Base-by-base conservation (phyloP, 495 filamentous ascomycete species). In the Xylaria longipes region DNA sequence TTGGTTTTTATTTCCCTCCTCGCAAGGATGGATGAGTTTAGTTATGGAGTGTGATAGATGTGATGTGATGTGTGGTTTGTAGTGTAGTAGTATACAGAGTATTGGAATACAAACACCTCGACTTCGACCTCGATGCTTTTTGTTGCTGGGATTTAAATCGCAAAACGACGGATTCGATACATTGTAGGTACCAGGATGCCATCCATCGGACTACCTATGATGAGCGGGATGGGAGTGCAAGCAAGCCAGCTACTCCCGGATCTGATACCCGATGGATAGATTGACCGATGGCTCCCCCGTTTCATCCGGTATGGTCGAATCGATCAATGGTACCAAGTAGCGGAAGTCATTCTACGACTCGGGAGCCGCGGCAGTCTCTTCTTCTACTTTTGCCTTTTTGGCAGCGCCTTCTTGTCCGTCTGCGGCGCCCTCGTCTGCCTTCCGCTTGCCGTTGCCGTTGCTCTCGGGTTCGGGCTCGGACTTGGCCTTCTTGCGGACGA, bases 401-500 rank as follows among this genome's bases (percentile, higher is more conserved):
- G 74, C 69, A 22, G 80, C 80, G 50, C 75, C 78, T n/a, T 76
- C 78, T 20, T 80, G 74, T 20, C 80, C 82, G 3, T 79, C 80
- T 4, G 68, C 73, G 7, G 79, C 75, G 29, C 35, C 57, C 8
- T 88, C 83, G 72, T 87, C 76, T 39, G 82, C 80, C 80, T 88
- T 87, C 8, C 82, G 80, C 77, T 84, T 84, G 39, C 77, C 80
- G 25, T 79, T 80, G 1, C 72, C 79, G 25, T 79, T 79, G 22
- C 79, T 74, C 8, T 80, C 81, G 35, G 74, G 61, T 31, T 69
- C 74, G 12, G 73, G 31, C 35, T 77, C 77, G 12, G 74, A 63
- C 81, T 87, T 86, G 68, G 88, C 83, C 86, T 97, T 94, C 81
- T 87, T 97, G 67, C 92, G 88, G 3, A 98, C 91, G n/a, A 98